Evolutionary conservation across 176 grass and related monocot genomes (phyloP).

Genomic region (Eleusine indica): DNA sequence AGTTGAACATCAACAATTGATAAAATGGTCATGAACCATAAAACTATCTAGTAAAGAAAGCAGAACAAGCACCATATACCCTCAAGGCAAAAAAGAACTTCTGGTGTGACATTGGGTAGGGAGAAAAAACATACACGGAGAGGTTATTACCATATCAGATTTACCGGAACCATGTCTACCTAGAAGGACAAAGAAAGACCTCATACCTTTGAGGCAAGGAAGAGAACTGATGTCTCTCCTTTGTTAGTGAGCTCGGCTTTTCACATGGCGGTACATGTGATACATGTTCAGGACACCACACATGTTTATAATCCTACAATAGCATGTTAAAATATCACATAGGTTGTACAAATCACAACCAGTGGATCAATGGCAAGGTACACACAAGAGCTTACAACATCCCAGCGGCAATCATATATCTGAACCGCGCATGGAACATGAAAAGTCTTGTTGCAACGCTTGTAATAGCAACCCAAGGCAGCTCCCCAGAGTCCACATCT

Average conservation of each 20-base stretch:
- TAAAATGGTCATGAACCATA: not conserved
- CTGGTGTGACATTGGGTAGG: slow-evolving; percentile 5
- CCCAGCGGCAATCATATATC: slow-evolving; percentile 59
- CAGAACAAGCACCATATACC: slow-evolving; percentile 13
- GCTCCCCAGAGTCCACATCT: slow-evolving; percentile 60
- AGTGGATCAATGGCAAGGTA: slow-evolving; percentile 1
- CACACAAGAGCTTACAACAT: slow-evolving; percentile 51
- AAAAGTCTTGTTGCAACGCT: slow-evolving; percentile 33
- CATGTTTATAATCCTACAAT: not conserved
- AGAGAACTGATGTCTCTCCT: slow-evolving; percentile 4
- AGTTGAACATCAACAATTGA: not conserved
- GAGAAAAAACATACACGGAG: not conserved
- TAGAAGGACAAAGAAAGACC: not conserved
- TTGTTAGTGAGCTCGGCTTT: not conserved
- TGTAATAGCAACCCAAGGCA: slow-evolving; percentile 54
- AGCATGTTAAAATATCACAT: slow-evolving; percentile 6
- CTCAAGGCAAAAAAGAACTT: not conserved
- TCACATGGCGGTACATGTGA: slow-evolving; percentile 17
- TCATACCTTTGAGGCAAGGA: slow-evolving; percentile 17
- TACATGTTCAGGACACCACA: slow-evolving; percentile 48
- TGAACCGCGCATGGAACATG: slow-evolving; percentile 59
- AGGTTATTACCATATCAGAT: not conserved
- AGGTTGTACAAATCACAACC: not conserved
- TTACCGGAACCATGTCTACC: not conserved
- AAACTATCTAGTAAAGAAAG: not conserved